Evolutionary conservation across 1,284 basidiomycete genomes (phyloP), one percentile per base, ranked within the genome.

Genomic region (Termitomyces sp.): DNA sequence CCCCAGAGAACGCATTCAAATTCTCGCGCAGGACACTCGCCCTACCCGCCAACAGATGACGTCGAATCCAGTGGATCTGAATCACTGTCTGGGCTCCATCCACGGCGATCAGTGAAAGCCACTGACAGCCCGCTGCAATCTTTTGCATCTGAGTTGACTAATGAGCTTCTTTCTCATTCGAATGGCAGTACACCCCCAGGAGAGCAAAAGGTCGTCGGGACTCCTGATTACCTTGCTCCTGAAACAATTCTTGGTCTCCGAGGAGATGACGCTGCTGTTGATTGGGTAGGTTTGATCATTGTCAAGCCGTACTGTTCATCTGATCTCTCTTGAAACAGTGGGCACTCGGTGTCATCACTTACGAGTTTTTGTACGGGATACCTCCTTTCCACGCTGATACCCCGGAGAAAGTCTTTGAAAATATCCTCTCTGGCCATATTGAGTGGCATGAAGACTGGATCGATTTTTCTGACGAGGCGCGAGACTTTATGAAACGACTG

Each of bases 311-410:
- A 10, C 44, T 30, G 45, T 30, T 19, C 53, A 28, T 52, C 52
- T 52, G 46, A 61, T 60, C 57, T 60, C 46, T 54, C 57, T 54
- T 52, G 41, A 24, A 3, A 58, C 59, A 88, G 86, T 99, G 97
- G 97, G 97, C 97, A 13, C 80, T 99, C 33, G 97, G 97, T 56
- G 94, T 98, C 42, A 97, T 99, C 64, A 89, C 94, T 26, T 99
- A 99, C 72, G 96, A 99, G 74, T 99, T 99, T 71, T 72, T 99
- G 33, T 99, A 96, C 62, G 95, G 97, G 3, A 83, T 94, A 37
- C 97, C 97, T 30, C 97, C 97, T 0, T 99, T 99, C 81, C 94
- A 99, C 64, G 96, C 92, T 44, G 93, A 97, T 56, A 91, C 91
- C 8, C 95, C 96, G 0, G 93, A 97, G 68, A 93, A 92, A 72